phyloP scores from a whole-genome alignment of 2,329 filamentous ascomycete species.

The Lojkania enalia region DNA sequence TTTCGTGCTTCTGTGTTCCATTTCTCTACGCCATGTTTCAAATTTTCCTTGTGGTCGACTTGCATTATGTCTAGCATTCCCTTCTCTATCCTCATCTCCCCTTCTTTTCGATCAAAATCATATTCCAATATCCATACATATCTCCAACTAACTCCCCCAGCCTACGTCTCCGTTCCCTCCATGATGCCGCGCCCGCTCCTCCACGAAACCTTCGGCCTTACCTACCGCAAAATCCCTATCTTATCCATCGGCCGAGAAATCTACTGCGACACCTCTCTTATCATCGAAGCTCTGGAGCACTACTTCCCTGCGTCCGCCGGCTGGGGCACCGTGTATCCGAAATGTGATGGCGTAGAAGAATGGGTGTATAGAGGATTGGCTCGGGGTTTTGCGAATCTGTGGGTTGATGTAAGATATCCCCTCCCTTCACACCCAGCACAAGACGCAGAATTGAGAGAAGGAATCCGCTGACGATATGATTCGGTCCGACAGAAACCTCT shows the following conservation, averaged over 20 bases:
- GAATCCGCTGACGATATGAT: too few relatives aligned
- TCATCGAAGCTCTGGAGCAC: conserved; percentile 40
- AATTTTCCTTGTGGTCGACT: not conserved
- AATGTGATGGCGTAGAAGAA: conserved; percentile 20
- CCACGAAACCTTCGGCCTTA: conserved; percentile 39
- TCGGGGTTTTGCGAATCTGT: conserved; percentile 47
- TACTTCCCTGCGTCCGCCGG: conserved; percentile 30
- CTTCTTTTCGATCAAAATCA: not conserved
- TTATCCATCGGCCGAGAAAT: conserved; percentile 37
- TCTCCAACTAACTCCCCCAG: conserved; percentile 9
- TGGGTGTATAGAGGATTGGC: conserved; percentile 42
- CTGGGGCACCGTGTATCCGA: conserved; percentile 43
- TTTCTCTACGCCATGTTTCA: not conserved
- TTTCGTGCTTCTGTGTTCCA: too few relatives aligned
- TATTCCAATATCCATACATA: not conserved
- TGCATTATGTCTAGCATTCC: not conserved
- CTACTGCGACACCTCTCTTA: conserved; percentile 41
- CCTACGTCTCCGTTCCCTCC: conserved; percentile 44
- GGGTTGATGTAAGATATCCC: conserved; percentile 41
- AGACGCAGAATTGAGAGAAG: too few relatives aligned
- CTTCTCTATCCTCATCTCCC: not conserved
- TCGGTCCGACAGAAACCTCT: conserved; percentile 31
- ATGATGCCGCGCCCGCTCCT: conserved; percentile 48
- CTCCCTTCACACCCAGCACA: too few relatives aligned
- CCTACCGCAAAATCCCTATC: conserved; percentile 46